Base-by-base conservation (phyloP, 306 rosid species). In the Lupinus albus region DNA sequence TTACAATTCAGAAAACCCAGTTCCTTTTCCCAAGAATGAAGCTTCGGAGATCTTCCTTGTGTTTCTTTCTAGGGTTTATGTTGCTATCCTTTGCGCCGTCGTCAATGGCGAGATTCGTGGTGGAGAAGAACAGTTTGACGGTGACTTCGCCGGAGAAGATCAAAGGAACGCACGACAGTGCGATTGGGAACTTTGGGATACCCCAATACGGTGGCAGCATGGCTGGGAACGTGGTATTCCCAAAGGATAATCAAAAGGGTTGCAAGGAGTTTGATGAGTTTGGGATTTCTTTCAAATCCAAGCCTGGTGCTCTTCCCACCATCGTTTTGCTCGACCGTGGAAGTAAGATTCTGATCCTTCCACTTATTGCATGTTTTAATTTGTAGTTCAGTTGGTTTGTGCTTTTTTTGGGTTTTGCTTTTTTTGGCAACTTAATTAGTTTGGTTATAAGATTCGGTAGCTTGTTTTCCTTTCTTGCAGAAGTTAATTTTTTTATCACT, bases 181-280 rank as follows among this genome's bases (percentile, higher is more conserved):
- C 97, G 70, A 94, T 94, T 85, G 99, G 99, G 0, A 94, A 94
- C 91, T 94, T 94, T 50, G 99, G 99, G 64, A 84, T 94, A 39
- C 99, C 99, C 49, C 99, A 94, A 66, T 94, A 94, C 75, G 99
- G 99, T 4, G 99, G 97, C 5, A 94, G 99, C 80, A 90, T 94
- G 97, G 86, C 97, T 46, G 99, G 99, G 8, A 73, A 76, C 72
- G 97, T 94, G 8, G 56, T 83, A 16, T 94, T 80, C 78, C 97
- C 99, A 0, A 88, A 88, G 66, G 96, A 94, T 16, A 90, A 94
- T 73, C 86, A 54, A 25, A 90, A 94, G 78, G 97, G 97, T 12
- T 94, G 99, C 64, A 88, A 80, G 71, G 94, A 82, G 49, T 93
- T 85, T 65, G 82, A 82, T 57, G 97, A 88, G 21, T 91, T 46